Percentiles rank a stretch among this genome's conserved stretches.
Conservation (phyloP, 129 eudicot genomes). For the Gnaphalium uliginosum region DNA sequence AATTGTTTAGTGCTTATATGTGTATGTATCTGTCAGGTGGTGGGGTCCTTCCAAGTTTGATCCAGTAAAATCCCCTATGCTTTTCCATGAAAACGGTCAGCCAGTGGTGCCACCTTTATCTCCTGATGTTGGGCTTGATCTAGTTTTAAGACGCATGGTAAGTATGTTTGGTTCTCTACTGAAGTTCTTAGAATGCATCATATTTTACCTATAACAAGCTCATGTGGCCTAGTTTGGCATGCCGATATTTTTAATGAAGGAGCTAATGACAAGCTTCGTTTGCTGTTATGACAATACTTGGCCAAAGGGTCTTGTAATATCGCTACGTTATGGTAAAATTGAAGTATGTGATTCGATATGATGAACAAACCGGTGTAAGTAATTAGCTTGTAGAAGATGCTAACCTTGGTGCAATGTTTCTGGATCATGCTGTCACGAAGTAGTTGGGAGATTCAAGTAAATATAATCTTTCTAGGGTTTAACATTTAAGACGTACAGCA, state of each 20-base stretch:
- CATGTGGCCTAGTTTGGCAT: slow-evolving; percentile 11
- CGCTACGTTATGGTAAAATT: slow-evolving; percentile 9
- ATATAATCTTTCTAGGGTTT: slow-evolving; percentile 17
- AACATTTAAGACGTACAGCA: background rate
- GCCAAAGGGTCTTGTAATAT: slow-evolving; percentile 17
- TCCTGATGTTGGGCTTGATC: slow-evolving; percentile 84
- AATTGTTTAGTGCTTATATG: slow-evolving; percentile 2
- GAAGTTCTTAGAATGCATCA: slow-evolving; percentile 5
- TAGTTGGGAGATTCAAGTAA: background rate
- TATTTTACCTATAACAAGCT: slow-evolving; percentile 11
- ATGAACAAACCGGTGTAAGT: slow-evolving; percentile 7
- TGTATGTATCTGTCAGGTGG: slow-evolving; percentile 62
- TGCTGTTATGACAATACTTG: background rate
- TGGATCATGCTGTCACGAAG: slow-evolving; percentile 11
- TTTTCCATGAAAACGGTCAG: slow-evolving; percentile 76
- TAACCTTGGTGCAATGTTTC: background rate
- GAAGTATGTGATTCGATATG: background rate
- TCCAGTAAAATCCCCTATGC: slow-evolving; percentile 92
- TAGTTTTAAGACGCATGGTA: slow-evolving; percentile 85
- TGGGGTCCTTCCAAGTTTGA: slow-evolving; percentile 99
- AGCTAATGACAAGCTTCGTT: background rate
- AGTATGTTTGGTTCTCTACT: slow-evolving; percentile 5
- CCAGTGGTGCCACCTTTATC: slow-evolving; percentile 77
- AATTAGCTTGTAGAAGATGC: slow-evolving; percentile 11
- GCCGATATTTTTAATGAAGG: background rate